Base-by-base conservation (phyloP, 495 filamentous ascomycete species). In the Friedmanniomyces simplex region DNA sequence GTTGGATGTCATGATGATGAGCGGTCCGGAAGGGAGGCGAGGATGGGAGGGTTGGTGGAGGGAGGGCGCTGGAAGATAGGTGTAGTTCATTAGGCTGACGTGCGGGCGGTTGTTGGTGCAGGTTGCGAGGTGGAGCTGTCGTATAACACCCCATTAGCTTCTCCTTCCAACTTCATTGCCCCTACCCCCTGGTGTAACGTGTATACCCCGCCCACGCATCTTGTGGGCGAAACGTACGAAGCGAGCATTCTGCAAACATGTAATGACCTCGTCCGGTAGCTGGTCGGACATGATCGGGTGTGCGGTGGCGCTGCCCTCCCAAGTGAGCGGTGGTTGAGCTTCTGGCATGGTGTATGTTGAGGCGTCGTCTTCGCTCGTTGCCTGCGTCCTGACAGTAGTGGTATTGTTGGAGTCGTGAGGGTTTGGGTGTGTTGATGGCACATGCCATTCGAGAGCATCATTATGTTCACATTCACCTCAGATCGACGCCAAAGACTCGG, bases 51-150 rank as follows among this genome's bases (percentile, higher is more conserved):
- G 5, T 43, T 20, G 28, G 28, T 79, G 65, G 34, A 81, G 79
- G 72, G 82, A 91, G 18, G 89, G 88, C 0, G 79, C 81, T 18
- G 91, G 86, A 52, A 98, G 87, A 74, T 95, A 98, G 66, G 93
- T 96, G 76, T 96, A 98, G 74, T 95, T 96, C 93, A 98, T 98
- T 62, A 98, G 82, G 25, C 88, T 91, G 68, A 97, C 87, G 73
- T 98, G 93, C 16, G 93, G 93, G 64, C 80, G 79, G 68, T 91
- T 82, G 64, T 81, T 77, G 68, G 79, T 80, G 71, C 84, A 91
- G 55, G 93, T 98, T 61, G 93, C 91, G 30, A 98, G 84, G 70
- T 98, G 94, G 57, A 98, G 89, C 89, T 95, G 55, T n/a, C 25
- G 53, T 36, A 39, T n/a, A n/a, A n/a, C n/a, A n/a, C n/a, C n/a